Percentiles rank a stretch among this genome's conserved stretches.
Evolutionary conservation across 1,284 basidiomycete genomes (phyloP).

Genomic region (Pulchroboletus neoregius): DNA sequence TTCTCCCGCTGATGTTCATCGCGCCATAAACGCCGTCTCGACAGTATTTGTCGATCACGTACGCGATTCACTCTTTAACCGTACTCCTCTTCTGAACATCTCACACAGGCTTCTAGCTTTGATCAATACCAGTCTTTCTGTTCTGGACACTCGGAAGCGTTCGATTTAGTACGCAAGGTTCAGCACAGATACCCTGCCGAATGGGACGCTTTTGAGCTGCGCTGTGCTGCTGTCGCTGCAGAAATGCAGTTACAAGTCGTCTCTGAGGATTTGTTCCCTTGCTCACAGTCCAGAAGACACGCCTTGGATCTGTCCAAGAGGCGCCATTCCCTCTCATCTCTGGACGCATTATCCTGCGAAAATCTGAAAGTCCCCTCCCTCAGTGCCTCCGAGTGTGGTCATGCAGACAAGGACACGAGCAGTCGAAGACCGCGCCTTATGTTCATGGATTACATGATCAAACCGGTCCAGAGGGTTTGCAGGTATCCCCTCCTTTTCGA

Average conservation of each 20-base stretch:
- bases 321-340: conserved; percentile 33
- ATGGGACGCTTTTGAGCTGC: conserved; percentile 80
- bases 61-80: conserved; percentile 25
- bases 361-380: conserved; percentile 29
- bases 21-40: conserved; percentile 55
- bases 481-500: conserved; percentile 87
- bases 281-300: conserved; percentile 16
- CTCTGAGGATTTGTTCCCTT: background rate
- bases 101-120: conserved; percentile 66
- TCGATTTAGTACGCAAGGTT: conserved; percentile 64
- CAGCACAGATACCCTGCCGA: conserved; percentile 60
- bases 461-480: conserved; percentile 86
- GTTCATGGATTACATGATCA: conserved; percentile 83
- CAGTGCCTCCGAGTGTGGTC: conserved; percentile 29
- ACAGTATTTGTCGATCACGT: conserved; percentile 67
- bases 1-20: conserved; percentile 25
- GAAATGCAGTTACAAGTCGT: conserved; percentile 32
- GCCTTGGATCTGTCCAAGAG: conserved; percentile 29
- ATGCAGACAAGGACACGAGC: conserved; percentile 14
- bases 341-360: conserved; percentile 26
- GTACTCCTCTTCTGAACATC: conserved; percentile 2
- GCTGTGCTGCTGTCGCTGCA: conserved; percentile 54
- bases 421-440: conserved; percentile 43
- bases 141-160: conserved; percentile 76
- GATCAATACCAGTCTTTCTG: conserved; percentile 81